These are phyloP conservation scores for Quambalaria eucalypti DNA, from an alignment of 1,284 basidiomycete genomes.

Conservation along the genomic window DNA sequence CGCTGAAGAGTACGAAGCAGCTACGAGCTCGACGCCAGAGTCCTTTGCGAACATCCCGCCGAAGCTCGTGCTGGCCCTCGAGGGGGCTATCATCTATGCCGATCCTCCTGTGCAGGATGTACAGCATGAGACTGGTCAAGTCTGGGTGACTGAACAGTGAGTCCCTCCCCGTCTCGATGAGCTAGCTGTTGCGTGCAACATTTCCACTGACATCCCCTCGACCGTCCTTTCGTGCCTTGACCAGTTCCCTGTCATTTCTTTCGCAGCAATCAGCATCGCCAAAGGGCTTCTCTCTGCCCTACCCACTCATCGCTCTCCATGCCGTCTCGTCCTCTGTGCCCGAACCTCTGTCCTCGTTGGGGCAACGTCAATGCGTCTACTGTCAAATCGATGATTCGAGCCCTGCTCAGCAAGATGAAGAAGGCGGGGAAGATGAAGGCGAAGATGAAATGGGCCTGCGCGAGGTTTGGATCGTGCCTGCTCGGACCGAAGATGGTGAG, in stretches of 20 bases:
- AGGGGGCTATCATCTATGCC: neutral
- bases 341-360: constrained; percentile 7
- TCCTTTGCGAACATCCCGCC: constrained; percentile 14
- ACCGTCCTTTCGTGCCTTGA: neutral
- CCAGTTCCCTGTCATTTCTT: constrained; percentile 25
- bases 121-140: neutral
- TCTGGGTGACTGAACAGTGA: constrained; percentile 14
- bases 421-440: constrained; percentile 22
- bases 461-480: constrained; percentile 35
- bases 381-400: constrained; percentile 39
- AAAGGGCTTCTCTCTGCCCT: constrained; percentile 30
- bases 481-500: constrained; percentile 12
- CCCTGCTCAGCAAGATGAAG: constrained; percentile 17
- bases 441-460: constrained; percentile 18
- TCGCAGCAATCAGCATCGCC: constrained; percentile 1
- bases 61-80: neutral
- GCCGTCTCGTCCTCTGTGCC: constrained; percentile 37
- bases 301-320: constrained; percentile 36
- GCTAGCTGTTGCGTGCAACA: neutral
- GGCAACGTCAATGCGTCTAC: constrained; percentile 25
- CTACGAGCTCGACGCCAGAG: neutral
- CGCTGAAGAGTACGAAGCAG: neutral
- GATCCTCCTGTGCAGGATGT: neutral
- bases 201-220: neutral
- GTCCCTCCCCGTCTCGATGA: neutral